Conservation (phyloP, 768 basidiomycete species). For the Paxillus rubicundulus region DNA sequence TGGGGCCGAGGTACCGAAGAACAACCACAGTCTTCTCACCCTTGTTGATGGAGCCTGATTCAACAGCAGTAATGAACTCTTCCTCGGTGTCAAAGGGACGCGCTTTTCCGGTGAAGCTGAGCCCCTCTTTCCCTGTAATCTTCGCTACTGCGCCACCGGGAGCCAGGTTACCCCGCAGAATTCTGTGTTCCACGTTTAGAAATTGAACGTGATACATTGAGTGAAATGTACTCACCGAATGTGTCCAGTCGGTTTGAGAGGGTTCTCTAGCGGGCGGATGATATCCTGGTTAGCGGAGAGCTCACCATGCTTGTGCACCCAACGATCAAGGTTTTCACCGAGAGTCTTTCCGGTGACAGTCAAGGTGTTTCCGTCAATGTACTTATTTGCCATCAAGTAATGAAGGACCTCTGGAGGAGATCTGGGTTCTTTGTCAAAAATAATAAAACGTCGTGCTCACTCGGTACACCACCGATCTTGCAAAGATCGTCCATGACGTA, state of each 20-base stretch:
- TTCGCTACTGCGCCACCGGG: slow-evolving; percentile 96
- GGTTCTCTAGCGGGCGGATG: slow-evolving; percentile 81
- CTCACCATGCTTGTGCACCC: slow-evolving; percentile 79
- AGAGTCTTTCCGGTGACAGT: slow-evolving; percentile 90
- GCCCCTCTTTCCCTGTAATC: slow-evolving; percentile 94
- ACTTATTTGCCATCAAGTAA: slow-evolving; percentile 80
- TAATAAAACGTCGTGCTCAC: slow-evolving; percentile 44
- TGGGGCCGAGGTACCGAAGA: slow-evolving; percentile 92
- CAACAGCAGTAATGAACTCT: slow-evolving; percentile 84
- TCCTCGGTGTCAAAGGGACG: slow-evolving; percentile 91
- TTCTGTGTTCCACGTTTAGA: slow-evolving; percentile 42
- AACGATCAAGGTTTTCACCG: slow-evolving; percentile 89
- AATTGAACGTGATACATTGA: slow-evolving; percentile 2
- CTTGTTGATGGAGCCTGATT: slow-evolving; percentile 82
- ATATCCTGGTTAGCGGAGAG: slow-evolving; percentile 75
- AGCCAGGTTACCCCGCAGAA: slow-evolving; percentile 88
- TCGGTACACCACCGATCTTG: slow-evolving; percentile 94
- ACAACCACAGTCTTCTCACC: slow-evolving; percentile 97
- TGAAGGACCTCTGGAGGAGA: slow-evolving; percentile 66
- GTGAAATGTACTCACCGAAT: slow-evolving; percentile 55
- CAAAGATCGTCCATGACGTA: slow-evolving; percentile 99
- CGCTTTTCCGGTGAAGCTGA: slow-evolving; percentile 87
- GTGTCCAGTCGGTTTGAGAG: slow-evolving; percentile 88
- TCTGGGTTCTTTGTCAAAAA: neutral
- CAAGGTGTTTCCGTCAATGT: slow-evolving; percentile 87